phyloP scores from a whole-genome alignment of 345 rosid genomes.

The Combretum micranthum region DNA sequence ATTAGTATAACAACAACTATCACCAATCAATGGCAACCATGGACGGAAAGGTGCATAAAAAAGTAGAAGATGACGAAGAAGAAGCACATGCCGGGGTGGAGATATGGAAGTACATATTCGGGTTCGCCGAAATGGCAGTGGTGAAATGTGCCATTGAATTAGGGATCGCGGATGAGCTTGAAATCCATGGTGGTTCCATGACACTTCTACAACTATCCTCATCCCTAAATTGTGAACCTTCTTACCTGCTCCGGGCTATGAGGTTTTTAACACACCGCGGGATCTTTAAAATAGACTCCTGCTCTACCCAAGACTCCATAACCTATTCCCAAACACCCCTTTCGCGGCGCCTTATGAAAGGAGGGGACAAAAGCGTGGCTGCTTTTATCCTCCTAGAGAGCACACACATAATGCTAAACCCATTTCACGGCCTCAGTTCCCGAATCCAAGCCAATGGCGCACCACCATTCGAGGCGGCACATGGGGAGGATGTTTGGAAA shows the following conservation, averaged over 20 bases:
- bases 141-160: constrained; percentile 14
- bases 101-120: constrained; percentile 13
- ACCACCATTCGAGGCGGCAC: constrained; percentile 13
- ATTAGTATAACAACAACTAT: no score
- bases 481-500: constrained; percentile 11
- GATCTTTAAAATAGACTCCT: not conserved
- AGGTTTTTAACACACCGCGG: constrained; percentile 9
- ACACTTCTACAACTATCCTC: constrained; percentile 8
- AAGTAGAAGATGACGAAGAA: not conserved
- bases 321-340: constrained; percentile 7
- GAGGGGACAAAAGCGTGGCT: constrained; percentile 4
- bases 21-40: no score
- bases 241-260: constrained; percentile 8
- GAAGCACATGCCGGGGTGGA: constrained; percentile 2
- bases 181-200: not conserved
- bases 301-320: not conserved
- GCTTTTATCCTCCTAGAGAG: constrained; percentile 6
- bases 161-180: constrained; percentile 6
- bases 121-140: constrained; percentile 7
- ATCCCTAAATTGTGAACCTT: not conserved
- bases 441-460: constrained; percentile 12
- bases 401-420: constrained; percentile 9
- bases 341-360: constrained; percentile 5
- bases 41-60: not conserved
- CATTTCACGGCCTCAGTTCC: constrained; percentile 19